Conservation (phyloP, 192 early-diverging fungal species). For the Radiomyces spectabilis region DNA sequence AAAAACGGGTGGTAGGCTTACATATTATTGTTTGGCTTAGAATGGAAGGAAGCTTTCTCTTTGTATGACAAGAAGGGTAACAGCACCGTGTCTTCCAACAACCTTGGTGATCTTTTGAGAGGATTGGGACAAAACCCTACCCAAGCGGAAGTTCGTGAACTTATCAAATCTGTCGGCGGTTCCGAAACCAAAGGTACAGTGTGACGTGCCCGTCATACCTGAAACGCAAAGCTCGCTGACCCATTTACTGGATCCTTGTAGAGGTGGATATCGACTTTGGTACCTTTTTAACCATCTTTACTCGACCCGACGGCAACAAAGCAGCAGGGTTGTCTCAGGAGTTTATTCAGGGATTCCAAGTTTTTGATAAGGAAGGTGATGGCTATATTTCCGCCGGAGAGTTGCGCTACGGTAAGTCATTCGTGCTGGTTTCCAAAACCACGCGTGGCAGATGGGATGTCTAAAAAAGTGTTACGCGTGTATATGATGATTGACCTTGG, state of each 20-base stretch:
- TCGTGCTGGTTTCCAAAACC: too few relatives aligned
- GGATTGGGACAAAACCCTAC: constrained; percentile 77
- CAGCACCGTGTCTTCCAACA: constrained; percentile 53
- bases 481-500: not conserved
- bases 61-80: constrained; percentile 74
- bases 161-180: constrained; percentile 34
- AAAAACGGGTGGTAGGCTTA: not conserved
- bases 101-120: constrained; percentile 67
- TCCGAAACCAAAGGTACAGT: constrained; percentile 24
- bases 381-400: constrained; percentile 72
- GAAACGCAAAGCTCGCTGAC: not conserved
- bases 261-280: constrained; percentile 57
- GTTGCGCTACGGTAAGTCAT: constrained; percentile 67
- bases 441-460: not conserved
- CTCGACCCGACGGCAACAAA: constrained; percentile 66
- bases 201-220: not conserved
- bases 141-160: constrained; percentile 62
- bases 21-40: constrained; percentile 21
- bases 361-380: constrained; percentile 77
- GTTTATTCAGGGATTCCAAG: constrained; percentile 81
- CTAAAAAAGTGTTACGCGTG: not conserved
- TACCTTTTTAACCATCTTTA: constrained; percentile 60
- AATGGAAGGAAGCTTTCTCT: constrained; percentile 75
- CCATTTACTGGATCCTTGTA: not conserved
- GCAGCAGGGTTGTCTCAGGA: constrained; percentile 67